Conservation (phyloP, 2,329 filamentous ascomycete genomes). For the Venturiaceae sp. region DNA sequence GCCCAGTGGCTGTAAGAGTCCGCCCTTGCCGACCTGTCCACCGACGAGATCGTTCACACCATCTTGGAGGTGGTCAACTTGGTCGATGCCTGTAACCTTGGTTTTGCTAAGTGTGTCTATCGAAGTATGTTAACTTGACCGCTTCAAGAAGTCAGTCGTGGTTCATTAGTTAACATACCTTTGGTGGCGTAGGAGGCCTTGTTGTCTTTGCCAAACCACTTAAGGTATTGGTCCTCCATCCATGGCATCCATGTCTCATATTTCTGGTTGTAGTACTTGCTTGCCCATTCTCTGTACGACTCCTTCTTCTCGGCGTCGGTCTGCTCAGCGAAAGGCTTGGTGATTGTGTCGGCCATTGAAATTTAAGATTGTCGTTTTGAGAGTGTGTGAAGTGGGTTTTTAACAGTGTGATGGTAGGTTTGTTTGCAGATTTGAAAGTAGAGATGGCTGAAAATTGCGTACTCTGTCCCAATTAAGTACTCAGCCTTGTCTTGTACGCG, state of each 20-base stretch:
- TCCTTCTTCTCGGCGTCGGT: slow-evolving; percentile 2
- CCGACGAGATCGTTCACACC: slow-evolving; percentile 52
- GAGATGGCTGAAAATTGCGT: neutral
- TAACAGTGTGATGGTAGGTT: neutral
- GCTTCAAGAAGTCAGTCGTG: no score
- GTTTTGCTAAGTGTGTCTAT: slow-evolving; percentile 57
- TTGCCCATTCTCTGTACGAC: slow-evolving; percentile 37
- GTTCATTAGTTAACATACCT: slow-evolving; percentile 35
- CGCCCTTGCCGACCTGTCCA: slow-evolving; percentile 58
- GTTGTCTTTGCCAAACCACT: slow-evolving; percentile 68
- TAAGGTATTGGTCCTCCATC: slow-evolving; percentile 64
- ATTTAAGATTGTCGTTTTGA: neutral
- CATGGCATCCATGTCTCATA: slow-evolving; percentile 70
- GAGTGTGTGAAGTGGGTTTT: neutral
- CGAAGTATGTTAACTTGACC: neutral
- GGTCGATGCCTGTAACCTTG: slow-evolving; percentile 57
- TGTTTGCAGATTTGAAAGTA: neutral
- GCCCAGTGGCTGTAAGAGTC: slow-evolving; percentile 54
- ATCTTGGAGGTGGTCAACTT: slow-evolving; percentile 61
- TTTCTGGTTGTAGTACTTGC: slow-evolving; percentile 58
- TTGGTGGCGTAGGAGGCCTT: slow-evolving; percentile 63
- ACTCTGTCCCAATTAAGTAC: neutral
- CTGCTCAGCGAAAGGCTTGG: neutral
- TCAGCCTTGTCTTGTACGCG: neutral
- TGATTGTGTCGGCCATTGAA: neutral